Base-by-base conservation (phyloP, 352 stramenopile species). In the Peronosclerospora sorghi region DNA sequence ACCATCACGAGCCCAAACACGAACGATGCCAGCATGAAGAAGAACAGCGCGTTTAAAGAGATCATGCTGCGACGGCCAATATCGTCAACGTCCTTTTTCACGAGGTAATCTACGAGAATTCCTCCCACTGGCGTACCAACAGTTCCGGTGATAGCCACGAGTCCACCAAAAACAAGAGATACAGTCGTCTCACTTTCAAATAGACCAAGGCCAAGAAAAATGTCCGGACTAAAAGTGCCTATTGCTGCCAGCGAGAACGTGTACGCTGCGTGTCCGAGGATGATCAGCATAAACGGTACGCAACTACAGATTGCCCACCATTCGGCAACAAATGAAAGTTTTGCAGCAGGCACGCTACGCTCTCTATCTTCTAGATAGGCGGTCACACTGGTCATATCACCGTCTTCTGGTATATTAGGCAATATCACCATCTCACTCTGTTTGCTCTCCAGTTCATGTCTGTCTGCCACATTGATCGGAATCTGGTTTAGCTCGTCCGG, bases 131-230 rank as follows among this genome's bases (percentile, higher is more conserved):
- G 74, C 18, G 88, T 96, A 27, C 84, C 89, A 28, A 96, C 63
- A 2, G 93, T 85, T 20, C 88, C 86, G 0, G 80, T 87, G 24
- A 91, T 45, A 18, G 79, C 78, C 32, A 90, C 75, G 43, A 90
- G 54, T 0, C 58, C 72, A 9, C 89, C 89, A 50, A 97, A 97
- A 9, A 90, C 68, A 4, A 88, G 67, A 6, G 83, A 81, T 18
- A 92, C 86, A 9, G 71, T 57, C 4, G 69, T 91, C 57, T 97
- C 82, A 3, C 59, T 77, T 24, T 74, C 55, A 40, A 95, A 94
- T n/a, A 96, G 67, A 8, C 85, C 83, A 18, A 96, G 61, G 1
- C 82, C 79, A 14, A 96, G 83, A 50, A 97, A 70, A 43, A 97
- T 93, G 18, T 73, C 63, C 1, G 80, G 80, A 23, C 76, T 86